These are phyloP conservation scores for Erysiphe pulchra DNA, from an alignment of 2,329 filamentous ascomycete genomes.

Conservation along the genomic window DNA sequence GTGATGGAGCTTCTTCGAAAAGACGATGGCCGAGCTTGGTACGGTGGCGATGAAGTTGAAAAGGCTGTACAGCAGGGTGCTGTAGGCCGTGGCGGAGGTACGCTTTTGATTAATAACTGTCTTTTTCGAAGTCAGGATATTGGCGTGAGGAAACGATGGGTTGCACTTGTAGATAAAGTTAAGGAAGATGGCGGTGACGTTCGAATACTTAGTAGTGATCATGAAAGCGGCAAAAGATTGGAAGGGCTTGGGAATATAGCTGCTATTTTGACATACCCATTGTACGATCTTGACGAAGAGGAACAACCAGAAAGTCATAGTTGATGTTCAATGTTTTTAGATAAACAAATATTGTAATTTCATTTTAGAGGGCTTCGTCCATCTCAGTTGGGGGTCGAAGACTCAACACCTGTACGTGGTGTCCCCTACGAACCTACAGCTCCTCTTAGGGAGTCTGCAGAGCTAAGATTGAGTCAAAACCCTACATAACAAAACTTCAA, in stretches of 20 bases:
- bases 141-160: constrained; percentile 51
- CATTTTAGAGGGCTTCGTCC: no score
- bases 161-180: constrained; percentile 70
- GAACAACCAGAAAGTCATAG: constrained; percentile 7
- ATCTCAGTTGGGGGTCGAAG: no score
- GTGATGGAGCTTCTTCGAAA: constrained; percentile 54
- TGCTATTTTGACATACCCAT: constrained; percentile 70
- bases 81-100: constrained; percentile 63
- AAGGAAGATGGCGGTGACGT: constrained; percentile 67
- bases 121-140: constrained; percentile 70
- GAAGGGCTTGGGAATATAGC: constrained; percentile 71
- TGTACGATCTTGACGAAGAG: constrained; percentile 56
- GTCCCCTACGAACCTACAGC: no score
- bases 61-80: constrained; percentile 67
- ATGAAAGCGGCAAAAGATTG: constrained; percentile 73
- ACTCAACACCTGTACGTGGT: no score
- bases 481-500: no score
- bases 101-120: constrained; percentile 64
- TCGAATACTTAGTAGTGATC: constrained; percentile 69
- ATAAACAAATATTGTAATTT: no score
- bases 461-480: no score
- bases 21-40: constrained; percentile 77
- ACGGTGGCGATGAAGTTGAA: constrained; percentile 62
- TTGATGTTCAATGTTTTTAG: no score
- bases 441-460: no score